Evolutionary conservation across 164 flowering plant genomes (phyloP).

Genomic region (Magnolia changhungtana): DNA sequence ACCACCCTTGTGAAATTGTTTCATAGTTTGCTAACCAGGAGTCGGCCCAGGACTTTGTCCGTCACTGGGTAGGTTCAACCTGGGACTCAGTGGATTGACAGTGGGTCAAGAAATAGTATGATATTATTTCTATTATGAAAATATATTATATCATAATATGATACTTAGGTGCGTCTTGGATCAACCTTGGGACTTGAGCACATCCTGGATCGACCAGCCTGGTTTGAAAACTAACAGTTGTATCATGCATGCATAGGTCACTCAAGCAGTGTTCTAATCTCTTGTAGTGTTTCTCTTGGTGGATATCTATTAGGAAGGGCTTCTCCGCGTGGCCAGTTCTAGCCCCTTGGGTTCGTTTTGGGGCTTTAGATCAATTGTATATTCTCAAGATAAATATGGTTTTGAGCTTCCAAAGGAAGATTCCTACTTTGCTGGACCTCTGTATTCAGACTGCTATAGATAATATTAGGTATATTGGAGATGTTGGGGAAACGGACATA

Average conservation of each 20-base stretch:
- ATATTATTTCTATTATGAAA: too few species aligned
- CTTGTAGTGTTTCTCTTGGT: not conserved
- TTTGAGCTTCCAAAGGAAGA: slow-evolving; percentile 6
- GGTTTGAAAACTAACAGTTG: not conserved
- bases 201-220: not conserved
- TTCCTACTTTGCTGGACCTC: slow-evolving; percentile 68
- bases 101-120: too few species aligned
- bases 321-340: not conserved
- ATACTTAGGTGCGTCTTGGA: too few species aligned
- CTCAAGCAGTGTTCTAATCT: slow-evolving; percentile 2
- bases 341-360: not conserved
- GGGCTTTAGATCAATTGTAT: not conserved
- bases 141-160: too few species aligned
- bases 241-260: not conserved
- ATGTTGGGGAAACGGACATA: slow-evolving; percentile 81
- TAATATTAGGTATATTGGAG: slow-evolving; percentile 72
- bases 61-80: too few species aligned
- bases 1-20: too few species aligned
- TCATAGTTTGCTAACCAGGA: too few species aligned
- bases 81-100: too few species aligned
- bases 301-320: not conserved
- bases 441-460: slow-evolving; percentile 65
- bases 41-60: too few species aligned
- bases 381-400: not conserved
- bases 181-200: not conserved